Conservation (phyloP, 768 basidiomycete genomes). For the Naematelia encephala region DNA sequence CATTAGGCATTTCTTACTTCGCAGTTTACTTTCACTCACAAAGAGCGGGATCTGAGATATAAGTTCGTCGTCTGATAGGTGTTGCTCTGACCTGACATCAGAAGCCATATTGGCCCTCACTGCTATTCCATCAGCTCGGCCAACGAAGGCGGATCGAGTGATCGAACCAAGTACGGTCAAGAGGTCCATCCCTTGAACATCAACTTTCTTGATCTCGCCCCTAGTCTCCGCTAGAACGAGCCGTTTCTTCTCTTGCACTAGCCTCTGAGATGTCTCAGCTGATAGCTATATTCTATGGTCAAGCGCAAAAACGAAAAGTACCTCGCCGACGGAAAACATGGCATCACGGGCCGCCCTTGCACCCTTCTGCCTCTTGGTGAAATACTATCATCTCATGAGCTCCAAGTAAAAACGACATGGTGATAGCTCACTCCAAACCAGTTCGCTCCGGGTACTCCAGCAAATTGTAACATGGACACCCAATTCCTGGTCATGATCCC, state of each 20-base stretch:
- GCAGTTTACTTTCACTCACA: too few species aligned
- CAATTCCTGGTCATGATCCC: conserved; percentile 1
- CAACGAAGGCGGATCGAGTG: conserved; percentile 68
- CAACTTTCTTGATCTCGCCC: conserved; percentile 27
- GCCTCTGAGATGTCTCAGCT: background rate
- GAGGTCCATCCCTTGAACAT: conserved; percentile 2
- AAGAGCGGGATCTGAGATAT: background rate
- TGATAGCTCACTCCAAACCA: conserved; percentile 1
- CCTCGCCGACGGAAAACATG: background rate
- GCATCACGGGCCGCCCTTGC: background rate
- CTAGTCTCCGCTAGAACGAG: background rate
- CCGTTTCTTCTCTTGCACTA: background rate
- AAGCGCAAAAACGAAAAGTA: background rate
- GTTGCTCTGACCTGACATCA: conserved; percentile 55
- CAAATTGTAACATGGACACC: conserved; percentile 47
- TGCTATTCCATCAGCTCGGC: conserved; percentile 43
- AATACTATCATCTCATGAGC: conserved; percentile 45
- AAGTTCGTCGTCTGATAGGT: conserved; percentile 73
- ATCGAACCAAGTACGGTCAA: conserved; percentile 59
- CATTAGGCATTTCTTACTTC: background rate
- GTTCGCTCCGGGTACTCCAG: conserved; percentile 25
- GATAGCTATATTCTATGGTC: background rate
- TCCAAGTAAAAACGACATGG: background rate
- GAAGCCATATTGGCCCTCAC: conserved; percentile 74
- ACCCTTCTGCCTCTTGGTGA: background rate